phyloP scores from a whole-genome alignment of 2,329 filamentous ascomycete genomes.

The Mycocentrospora acerina region DNA sequence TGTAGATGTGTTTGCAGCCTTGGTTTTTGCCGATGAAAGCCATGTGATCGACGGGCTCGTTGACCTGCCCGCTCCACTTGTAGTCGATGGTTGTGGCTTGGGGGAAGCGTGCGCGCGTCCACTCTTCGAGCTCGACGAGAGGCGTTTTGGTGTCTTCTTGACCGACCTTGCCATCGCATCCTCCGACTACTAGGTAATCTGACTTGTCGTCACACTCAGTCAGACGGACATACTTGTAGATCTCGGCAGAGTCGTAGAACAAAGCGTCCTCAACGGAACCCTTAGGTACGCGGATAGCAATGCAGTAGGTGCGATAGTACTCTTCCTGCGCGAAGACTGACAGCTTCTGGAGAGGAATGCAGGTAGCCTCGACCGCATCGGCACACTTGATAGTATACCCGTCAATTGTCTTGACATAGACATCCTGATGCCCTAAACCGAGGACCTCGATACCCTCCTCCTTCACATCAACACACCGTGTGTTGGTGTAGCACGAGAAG shows the following conservation, averaged over 20 bases:
- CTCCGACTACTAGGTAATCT: constrained; percentile 59
- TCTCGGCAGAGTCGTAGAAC: constrained; percentile 57
- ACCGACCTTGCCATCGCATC: constrained; percentile 61
- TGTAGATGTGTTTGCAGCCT: constrained; percentile 53
- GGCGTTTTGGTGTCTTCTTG: constrained; percentile 51
- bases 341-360: constrained; percentile 58
- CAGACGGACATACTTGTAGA: constrained; percentile 58
- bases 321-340: constrained; percentile 56
- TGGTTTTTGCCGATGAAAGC: constrained; percentile 60
- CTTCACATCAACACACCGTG: constrained; percentile 50
- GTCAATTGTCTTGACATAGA: constrained; percentile 50
- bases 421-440: constrained; percentile 49
- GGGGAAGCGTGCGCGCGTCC: constrained; percentile 57
- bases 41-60: constrained; percentile 58
- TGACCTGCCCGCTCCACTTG: constrained; percentile 60
- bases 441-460: constrained; percentile 53
- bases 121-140: constrained; percentile 55
- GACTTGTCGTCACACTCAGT: constrained; percentile 56
- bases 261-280: constrained; percentile 56
- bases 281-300: constrained; percentile 57
- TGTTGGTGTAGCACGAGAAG: constrained; percentile 57
- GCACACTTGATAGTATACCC: constrained; percentile 52
- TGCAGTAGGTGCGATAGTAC: constrained; percentile 58
- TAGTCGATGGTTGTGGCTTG: constrained; percentile 55
- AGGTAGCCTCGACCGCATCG: constrained; percentile 57